Evolutionary conservation across 768 basidiomycete genomes (phyloP).

Genomic region (Amylocystis lapponica): DNA sequence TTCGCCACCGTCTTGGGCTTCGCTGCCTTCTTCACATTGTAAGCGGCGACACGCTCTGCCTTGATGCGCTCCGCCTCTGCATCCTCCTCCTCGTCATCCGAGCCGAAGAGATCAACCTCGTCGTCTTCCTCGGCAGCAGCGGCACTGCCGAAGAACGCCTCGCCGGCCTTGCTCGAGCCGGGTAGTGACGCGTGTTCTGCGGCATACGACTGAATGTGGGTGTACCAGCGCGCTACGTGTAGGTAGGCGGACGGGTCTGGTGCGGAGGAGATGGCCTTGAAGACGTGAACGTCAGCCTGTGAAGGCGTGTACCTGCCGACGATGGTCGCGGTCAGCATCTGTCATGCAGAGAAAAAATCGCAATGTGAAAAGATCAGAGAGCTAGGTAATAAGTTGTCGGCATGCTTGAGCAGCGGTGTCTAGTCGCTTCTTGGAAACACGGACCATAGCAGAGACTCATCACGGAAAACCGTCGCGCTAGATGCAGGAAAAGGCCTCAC

Average conservation of each 20-base stretch:
- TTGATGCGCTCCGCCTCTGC: conserved; percentile 51
- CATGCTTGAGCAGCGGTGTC: conserved; percentile 80
- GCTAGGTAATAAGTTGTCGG: conserved; percentile 68
- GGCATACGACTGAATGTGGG: conserved; percentile 84
- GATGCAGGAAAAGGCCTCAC: conserved; percentile 41
- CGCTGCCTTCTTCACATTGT: conserved; percentile 87
- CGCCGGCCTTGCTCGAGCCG: conserved; percentile 80
- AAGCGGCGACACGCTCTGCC: conserved; percentile 90
- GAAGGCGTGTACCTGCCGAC: conserved; percentile 75
- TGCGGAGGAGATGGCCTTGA: conserved; percentile 67
- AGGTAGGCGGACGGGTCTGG: conserved; percentile 64
- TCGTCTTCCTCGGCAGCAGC: conserved; percentile 33
- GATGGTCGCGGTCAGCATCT: not conserved
- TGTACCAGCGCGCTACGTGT: conserved; percentile 87
- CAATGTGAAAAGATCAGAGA: conserved; percentile 49
- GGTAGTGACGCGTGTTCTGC: conserved; percentile 73
- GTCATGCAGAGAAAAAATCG: not conserved
- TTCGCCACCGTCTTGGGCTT: conserved; percentile 89
- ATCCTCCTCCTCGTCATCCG: conserved; percentile 43
- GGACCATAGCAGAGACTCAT: conserved; percentile 88
- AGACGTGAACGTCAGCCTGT: conserved; percentile 91
- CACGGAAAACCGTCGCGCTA: conserved; percentile 27
- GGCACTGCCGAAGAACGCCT: conserved; percentile 57
- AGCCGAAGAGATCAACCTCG: conserved; percentile 75
- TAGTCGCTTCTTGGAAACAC: conserved; percentile 95